Evolutionary conservation across 2,329 filamentous ascomycete species (phyloP).

Genomic region (Penicillium sp.): DNA sequence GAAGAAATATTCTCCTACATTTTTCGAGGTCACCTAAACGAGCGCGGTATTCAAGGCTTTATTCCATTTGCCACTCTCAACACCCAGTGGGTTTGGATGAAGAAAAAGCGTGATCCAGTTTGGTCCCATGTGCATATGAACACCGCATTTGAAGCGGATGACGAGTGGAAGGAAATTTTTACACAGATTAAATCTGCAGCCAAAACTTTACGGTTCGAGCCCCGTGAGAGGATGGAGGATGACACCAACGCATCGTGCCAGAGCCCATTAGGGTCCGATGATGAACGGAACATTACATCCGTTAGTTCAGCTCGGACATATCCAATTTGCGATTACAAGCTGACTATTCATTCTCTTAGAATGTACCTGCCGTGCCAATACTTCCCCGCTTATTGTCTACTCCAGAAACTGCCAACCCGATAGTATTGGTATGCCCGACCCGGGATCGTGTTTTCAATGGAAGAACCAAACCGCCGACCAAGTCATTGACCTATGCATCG

Average conservation of each 20-base stretch:
- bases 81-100: constrained; percentile 28
- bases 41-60: constrained; percentile 23
- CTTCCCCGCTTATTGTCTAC: neutral
- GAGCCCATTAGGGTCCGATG: neutral
- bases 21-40: constrained; percentile 23
- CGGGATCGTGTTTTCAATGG: neutral
- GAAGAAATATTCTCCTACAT: constrained; percentile 29
- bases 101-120: constrained; percentile 11
- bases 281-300: neutral
- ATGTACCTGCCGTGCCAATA: neutral
- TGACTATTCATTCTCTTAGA: neutral
- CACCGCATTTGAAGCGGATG: constrained; percentile 17
- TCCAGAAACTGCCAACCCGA: neutral
- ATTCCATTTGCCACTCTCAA: constrained; percentile 11
- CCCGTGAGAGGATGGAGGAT: constrained; percentile 3
- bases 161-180: constrained; percentile 17
- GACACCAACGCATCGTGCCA: neutral
- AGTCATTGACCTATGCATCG: neutral
- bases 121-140: constrained; percentile 28
- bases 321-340: neutral
- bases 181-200: constrained; percentile 19
- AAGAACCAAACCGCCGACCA: neutral
- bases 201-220: neutral
- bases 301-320: neutral
- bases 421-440: neutral